A percentile compares a stretch with the other conserved stretches of the same genome.
phyloP scores from a whole-genome alignment of 805 yeast species.

The Hemisphaericaspora nanyangensis region DNA sequence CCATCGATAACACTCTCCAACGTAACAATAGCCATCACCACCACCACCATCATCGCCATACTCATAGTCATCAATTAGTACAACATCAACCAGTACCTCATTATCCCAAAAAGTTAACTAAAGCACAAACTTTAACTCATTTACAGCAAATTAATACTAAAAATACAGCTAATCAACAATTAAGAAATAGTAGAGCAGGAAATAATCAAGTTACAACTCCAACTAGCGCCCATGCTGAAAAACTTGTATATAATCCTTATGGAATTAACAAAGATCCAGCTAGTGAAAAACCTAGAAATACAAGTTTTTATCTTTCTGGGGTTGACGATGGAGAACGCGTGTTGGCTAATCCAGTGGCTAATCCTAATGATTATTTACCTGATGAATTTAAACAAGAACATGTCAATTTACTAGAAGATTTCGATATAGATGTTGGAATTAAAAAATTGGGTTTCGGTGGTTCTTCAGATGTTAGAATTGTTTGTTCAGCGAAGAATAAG shows the following conservation, averaged over 20 bases:
- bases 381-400: constrained; percentile 45
- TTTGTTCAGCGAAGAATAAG: constrained; percentile 34
- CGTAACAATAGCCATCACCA: neutral
- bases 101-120: constrained; percentile 15
- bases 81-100: neutral
- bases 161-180: constrained; percentile 19
- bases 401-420: constrained; percentile 51
- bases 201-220: constrained; percentile 4
- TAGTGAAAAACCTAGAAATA: constrained; percentile 22
- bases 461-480: constrained; percentile 56
- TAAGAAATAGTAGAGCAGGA: constrained; percentile 9
- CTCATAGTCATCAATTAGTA: neutral
- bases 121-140: constrained; percentile 37
- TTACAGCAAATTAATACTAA: constrained; percentile 29
- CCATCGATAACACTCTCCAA: neutral
- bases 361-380: constrained; percentile 66
- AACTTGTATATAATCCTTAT: constrained; percentile 63
- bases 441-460: constrained; percentile 70
- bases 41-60: neutral
- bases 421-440: constrained; percentile 38
- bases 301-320: constrained; percentile 26
- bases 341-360: constrained; percentile 57
- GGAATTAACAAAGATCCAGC: constrained; percentile 42
- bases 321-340: constrained; percentile 44
- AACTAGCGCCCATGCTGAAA: constrained; percentile 20